These are phyloP conservation scores for Xenosphaeropsis pyriputrescens DNA, from an alignment of 2,329 filamentous ascomycete species.

Conservation along the genomic window DNA sequence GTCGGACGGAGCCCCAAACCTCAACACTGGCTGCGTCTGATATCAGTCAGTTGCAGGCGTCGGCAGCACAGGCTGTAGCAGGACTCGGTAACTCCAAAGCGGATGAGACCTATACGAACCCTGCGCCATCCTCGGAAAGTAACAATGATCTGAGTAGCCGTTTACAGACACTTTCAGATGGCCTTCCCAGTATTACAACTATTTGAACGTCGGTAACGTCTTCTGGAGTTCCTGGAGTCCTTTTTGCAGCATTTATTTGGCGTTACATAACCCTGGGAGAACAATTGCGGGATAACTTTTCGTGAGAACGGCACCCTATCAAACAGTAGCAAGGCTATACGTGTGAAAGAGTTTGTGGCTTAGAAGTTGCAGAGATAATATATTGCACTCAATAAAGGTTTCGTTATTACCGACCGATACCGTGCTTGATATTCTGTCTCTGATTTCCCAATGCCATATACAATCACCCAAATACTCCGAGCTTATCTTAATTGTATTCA, in stretches of 20 bases:
- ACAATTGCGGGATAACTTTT: no score
- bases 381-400: no score
- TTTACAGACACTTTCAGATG: conserved; percentile 25
- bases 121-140: conserved; percentile 17
- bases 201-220: no score
- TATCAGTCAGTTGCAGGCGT: conserved; percentile 20
- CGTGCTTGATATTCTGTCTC: not conserved
- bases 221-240: no score
- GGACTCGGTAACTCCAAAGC: conserved; percentile 12
- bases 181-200: conserved; percentile 6
- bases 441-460: not conserved
- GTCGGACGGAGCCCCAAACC: conserved; percentile 9
- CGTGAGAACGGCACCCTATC: no score
- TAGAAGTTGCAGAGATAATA: no score
- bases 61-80: conserved; percentile 20
- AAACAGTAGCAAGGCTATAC: no score
- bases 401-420: no score
- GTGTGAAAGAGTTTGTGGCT: no score
- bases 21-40: conserved; percentile 18
- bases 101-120: conserved; percentile 9
- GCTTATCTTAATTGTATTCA: not conserved
- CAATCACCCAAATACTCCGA: not conserved
- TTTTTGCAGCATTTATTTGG: no score
- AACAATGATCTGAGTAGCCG: conserved; percentile 41
- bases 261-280: no score